Conservation (phyloP, 192 early-diverging fungal species). For the Coemansia asiatica region DNA sequence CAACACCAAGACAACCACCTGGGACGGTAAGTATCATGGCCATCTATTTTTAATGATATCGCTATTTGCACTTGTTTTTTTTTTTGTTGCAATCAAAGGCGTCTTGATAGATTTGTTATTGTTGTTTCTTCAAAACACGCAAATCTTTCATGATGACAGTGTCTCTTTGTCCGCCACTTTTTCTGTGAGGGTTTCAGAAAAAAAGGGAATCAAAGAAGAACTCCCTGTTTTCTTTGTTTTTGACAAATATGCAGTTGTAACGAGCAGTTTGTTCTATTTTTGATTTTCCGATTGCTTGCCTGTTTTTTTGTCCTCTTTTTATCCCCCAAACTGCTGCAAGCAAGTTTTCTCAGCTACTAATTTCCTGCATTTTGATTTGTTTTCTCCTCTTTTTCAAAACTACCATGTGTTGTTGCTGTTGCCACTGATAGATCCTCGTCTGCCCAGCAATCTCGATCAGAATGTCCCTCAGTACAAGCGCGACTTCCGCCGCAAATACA, state of each 20-base stretch:
- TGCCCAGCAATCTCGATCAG: conserved; percentile 80
- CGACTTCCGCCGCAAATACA: conserved; percentile 95
- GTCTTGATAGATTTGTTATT: conserved; percentile 10
- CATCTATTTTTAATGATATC: conserved; percentile 15
- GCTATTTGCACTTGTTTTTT: background rate
- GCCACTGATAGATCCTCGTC: conserved; percentile 65
- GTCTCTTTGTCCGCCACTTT: background rate
- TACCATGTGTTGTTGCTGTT: background rate
- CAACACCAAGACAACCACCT: conserved; percentile 96
- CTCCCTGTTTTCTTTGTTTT: background rate
- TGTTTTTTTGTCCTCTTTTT: background rate
- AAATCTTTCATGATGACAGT: background rate
- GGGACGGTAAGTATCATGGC: conserved; percentile 71
- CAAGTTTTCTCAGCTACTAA: background rate
- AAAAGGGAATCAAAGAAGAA: no score
- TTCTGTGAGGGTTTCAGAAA: no score
- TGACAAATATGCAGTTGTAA: background rate
- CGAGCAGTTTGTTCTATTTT: background rate
- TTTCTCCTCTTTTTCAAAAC: background rate
- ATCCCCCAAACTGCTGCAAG: background rate
- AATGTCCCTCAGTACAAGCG: conserved; percentile 98
- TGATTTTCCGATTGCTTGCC: conserved; percentile 1
- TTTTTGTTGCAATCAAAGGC: background rate
- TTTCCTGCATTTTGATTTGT: background rate
- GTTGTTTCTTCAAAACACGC: background rate